Evolutionary conservation across 352 stramenopile species (phyloP).

Genomic region (Phytopythium kandeliae): DNA sequence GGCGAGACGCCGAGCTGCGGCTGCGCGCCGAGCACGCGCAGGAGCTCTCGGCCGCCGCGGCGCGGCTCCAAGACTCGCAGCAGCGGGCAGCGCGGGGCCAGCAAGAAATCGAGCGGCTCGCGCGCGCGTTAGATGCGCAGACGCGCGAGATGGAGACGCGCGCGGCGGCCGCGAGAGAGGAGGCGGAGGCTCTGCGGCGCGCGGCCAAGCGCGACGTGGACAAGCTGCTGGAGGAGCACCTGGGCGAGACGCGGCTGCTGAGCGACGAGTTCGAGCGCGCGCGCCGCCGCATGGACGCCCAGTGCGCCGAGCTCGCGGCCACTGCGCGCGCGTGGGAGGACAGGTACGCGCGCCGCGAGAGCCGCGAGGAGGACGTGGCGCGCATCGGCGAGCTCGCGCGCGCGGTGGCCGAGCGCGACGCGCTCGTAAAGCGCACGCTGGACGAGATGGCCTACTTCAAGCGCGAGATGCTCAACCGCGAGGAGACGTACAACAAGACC

Average conservation of each 20-base stretch:
- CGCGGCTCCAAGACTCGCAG: slow-evolving; percentile 16
- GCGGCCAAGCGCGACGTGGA: slow-evolving; percentile 66
- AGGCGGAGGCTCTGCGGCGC: slow-evolving; percentile 47
- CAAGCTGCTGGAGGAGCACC: slow-evolving; percentile 57
- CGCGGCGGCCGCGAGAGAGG: slow-evolving; percentile 31
- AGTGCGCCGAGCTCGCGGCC: slow-evolving; percentile 34
- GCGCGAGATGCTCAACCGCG: slow-evolving; percentile 88
- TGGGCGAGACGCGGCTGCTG: slow-evolving; percentile 52
- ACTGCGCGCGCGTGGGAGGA: slow-evolving; percentile 49
- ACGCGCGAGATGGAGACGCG: slow-evolving; percentile 23
- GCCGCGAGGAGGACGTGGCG: slow-evolving; percentile 69
- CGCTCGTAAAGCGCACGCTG: slow-evolving; percentile 50
- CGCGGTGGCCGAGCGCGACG: slow-evolving; percentile 59
- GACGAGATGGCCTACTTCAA: slow-evolving; percentile 94
- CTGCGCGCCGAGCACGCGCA: slow-evolving; percentile 18
- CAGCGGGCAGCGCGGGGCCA: slow-evolving; percentile 21
- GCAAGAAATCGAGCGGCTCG: slow-evolving; percentile 24
- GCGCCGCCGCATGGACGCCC: slow-evolving; percentile 40
- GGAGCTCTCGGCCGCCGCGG: slow-evolving; percentile 19
- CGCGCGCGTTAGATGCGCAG: no score
- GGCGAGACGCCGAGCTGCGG: slow-evolving; percentile 18
- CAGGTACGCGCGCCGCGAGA: slow-evolving; percentile 54
- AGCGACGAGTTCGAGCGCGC: slow-evolving; percentile 75
- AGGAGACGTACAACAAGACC: slow-evolving; percentile 94
- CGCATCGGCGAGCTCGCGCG: slow-evolving; percentile 72